Conservation (phyloP, 2,329 filamentous ascomycete species). For the Colletotrichum limetticola region DNA sequence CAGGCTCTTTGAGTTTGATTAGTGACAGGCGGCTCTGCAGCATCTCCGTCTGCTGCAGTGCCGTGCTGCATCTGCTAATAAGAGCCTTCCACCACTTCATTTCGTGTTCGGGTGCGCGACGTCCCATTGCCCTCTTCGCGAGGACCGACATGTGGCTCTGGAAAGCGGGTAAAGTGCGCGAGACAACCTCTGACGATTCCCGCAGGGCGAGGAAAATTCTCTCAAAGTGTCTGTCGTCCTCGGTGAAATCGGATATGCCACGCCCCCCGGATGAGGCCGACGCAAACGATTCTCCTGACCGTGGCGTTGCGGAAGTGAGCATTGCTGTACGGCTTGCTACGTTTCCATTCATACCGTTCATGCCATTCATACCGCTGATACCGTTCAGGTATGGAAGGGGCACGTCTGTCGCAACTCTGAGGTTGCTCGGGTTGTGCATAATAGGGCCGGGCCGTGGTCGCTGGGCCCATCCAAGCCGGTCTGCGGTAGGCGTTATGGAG, state of each 20-base stretch:
- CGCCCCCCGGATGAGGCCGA: conserved; percentile 63
- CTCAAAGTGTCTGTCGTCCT: conserved; percentile 86
- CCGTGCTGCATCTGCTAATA: conserved; percentile 75
- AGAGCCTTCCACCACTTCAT: conserved; percentile 76
- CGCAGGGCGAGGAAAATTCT: conserved; percentile 82
- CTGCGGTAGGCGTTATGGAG: conserved; percentile 63
- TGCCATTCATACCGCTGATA: conserved; percentile 47
- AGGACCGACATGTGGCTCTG: conserved; percentile 73
- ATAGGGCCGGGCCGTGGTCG: conserved; percentile 51
- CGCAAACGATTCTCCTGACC: conserved; percentile 84
- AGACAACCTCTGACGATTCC: conserved; percentile 77
- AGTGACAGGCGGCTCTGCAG: conserved; percentile 78
- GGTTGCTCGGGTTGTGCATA: conserved; percentile 61
- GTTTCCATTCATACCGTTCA: conserved; percentile 47
- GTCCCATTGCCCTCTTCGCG: conserved; percentile 71
- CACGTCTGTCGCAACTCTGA: conserved; percentile 68
- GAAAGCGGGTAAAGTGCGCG: conserved; percentile 76
- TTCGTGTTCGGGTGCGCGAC: conserved; percentile 67
- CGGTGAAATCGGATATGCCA: conserved; percentile 70
- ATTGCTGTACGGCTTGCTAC: conserved; percentile 58
- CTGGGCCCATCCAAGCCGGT: conserved; percentile 53
- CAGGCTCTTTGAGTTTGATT: conserved; percentile 88
- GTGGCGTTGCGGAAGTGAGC: conserved; percentile 74
- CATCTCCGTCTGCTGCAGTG: conserved; percentile 78
- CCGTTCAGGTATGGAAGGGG: conserved; percentile 61